A percentile compares a stretch with the other conserved stretches of the same genome.
These are phyloP conservation scores for Cryptosporidium baileyi DNA, from an alignment of 169 alveolate genomes.

Conservation along the genomic window DNA sequence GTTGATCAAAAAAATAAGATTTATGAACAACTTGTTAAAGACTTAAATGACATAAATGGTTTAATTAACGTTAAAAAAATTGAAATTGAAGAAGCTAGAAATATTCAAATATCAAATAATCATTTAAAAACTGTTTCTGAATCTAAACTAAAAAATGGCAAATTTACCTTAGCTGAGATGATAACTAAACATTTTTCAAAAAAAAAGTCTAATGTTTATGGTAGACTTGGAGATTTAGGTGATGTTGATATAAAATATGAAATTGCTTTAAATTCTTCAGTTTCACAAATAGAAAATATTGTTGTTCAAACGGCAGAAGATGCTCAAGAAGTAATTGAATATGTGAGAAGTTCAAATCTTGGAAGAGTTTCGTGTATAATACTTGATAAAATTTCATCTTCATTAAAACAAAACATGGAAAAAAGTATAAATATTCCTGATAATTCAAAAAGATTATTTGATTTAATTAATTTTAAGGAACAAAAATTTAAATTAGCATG, in stretches of 20 bases:
- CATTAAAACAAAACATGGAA: conserved; percentile 69
- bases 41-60: conserved; percentile 13
- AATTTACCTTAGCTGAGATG: conserved; percentile 5
- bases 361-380: conserved; percentile 89
- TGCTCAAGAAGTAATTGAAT: conserved; percentile 87
- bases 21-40: conserved; percentile 64
- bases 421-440: conserved; percentile 69
- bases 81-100: conserved; percentile 62
- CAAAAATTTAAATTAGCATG: conserved; percentile 82
- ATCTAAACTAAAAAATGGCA: background rate
- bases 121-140: background rate
- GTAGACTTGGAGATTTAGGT: conserved; percentile 93
- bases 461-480: conserved; percentile 82
- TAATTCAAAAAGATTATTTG: conserved; percentile 84
- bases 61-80: conserved; percentile 3
- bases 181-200: background rate
- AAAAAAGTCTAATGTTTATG: conserved; percentile 82
- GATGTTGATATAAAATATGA: conserved; percentile 86
- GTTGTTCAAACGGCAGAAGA: conserved; percentile 90
- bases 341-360: conserved; percentile 82
- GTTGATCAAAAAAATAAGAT: conserved; percentile 77
- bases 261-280: conserved; percentile 87
- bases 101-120: background rate
- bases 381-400: conserved; percentile 72
- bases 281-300: conserved; percentile 84